Evolutionary conservation across 306 rosid species (phyloP).

Genomic region (Quercus rubra): DNA sequence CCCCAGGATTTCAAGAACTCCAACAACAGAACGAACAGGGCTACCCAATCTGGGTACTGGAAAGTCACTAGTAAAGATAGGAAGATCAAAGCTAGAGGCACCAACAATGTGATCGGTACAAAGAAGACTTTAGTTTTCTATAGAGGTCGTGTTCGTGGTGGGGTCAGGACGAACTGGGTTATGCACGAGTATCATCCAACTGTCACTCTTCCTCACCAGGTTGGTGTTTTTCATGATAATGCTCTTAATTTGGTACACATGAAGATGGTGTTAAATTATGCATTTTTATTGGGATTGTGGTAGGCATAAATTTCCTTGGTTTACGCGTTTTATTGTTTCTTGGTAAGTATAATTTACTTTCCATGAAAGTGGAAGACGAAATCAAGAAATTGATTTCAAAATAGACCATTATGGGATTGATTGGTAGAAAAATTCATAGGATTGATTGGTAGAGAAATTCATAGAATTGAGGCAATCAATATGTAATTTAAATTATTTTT

Average conservation of each 20-base stretch:
- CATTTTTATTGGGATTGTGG: neutral
- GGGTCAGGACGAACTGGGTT: conserved; percentile 44
- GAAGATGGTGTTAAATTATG: neutral
- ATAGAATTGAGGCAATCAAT: too few species aligned
- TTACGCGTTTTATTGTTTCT: too few species aligned
- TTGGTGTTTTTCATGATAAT: neutral
- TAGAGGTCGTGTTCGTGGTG: conserved; percentile 19
- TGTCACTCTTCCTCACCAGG: conserved; percentile 29
- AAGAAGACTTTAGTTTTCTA: conserved; percentile 67
- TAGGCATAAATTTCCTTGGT: neutral
- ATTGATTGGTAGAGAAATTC: too few species aligned
- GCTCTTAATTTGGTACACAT: neutral
- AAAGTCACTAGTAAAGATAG: conserved; percentile 53
- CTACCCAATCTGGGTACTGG: conserved; percentile 60
- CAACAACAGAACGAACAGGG: conserved; percentile 30
- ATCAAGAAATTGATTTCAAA: too few species aligned
- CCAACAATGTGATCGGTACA: conserved; percentile 35
- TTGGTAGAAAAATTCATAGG: neutral
- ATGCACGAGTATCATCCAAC: conserved; percentile 59
- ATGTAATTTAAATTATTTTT: too few species aligned
- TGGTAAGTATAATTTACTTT: too few species aligned
- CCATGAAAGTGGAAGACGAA: too few species aligned
- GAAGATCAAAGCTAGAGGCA: conserved; percentile 15
- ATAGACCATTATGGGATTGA: too few species aligned
- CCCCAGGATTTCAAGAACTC: conserved; percentile 31